A percentile compares a stretch with the other conserved stretches of the same genome.
Evolutionary conservation across 1,284 basidiomycete species (phyloP).

Genomic region (Sporisorium exsertum): DNA sequence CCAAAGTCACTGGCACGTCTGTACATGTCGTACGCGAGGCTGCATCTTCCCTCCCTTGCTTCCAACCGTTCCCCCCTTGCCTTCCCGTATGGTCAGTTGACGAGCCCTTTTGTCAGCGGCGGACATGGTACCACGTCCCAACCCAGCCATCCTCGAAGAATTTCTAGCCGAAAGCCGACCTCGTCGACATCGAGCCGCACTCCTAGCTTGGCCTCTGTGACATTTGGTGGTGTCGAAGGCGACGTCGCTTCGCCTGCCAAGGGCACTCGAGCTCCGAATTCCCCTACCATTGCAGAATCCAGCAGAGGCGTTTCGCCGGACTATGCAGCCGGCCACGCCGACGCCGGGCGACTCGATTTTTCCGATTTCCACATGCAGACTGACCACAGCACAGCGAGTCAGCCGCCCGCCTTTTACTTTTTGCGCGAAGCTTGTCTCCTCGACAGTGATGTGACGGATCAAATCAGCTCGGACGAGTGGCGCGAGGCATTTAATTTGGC

Average conservation of each 20-base stretch:
- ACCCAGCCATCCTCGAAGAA: slow-evolving; percentile 4
- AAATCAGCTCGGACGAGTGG: slow-evolving; percentile 42
- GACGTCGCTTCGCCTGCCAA: slow-evolving; percentile 23
- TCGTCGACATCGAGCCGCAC: slow-evolving; percentile 40
- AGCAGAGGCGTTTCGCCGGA: slow-evolving; percentile 29
- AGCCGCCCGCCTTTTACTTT: slow-evolving; percentile 42
- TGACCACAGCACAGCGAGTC: slow-evolving; percentile 21
- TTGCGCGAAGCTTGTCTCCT: slow-evolving; percentile 42
- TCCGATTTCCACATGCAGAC: slow-evolving; percentile 33
- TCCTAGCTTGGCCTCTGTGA: slow-evolving; percentile 38
- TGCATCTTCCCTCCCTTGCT: slow-evolving; percentile 43
- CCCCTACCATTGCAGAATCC: slow-evolving; percentile 26
- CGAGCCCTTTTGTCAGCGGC: slow-evolving; percentile 41
- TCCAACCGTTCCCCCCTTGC: slow-evolving; percentile 42
- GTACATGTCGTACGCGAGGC: slow-evolving; percentile 52
- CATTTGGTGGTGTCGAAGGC: slow-evolving; percentile 23
- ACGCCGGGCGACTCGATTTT: slow-evolving; percentile 13
- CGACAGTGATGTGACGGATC: slow-evolving; percentile 23
- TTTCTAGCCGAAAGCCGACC: slow-evolving; percentile 8
- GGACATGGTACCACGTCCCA: slow-evolving; percentile 12
- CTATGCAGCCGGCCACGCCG: slow-evolving; percentile 9
- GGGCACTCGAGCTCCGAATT: slow-evolving; percentile 24
- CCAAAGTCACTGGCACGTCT: slow-evolving; percentile 52
- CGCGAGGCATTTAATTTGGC: slow-evolving; percentile 37
- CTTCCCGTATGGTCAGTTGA: slow-evolving; percentile 53